phyloP scores from a whole-genome alignment of 352 stramenopile species.

The Plasmopara halstedii region DNA sequence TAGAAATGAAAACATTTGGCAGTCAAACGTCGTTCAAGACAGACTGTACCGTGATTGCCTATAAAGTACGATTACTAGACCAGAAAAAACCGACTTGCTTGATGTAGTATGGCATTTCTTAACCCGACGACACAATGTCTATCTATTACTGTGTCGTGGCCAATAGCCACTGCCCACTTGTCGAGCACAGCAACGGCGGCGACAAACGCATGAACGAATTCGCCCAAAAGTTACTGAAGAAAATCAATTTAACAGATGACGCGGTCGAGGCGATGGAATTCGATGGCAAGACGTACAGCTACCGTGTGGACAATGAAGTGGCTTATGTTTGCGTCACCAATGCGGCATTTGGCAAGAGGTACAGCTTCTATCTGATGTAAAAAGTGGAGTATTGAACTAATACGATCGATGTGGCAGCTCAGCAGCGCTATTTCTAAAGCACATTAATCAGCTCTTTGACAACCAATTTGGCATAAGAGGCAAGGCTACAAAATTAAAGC shows the following conservation, averaged over 20 bases:
- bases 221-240: slow-evolving; percentile 80
- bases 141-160: slow-evolving; percentile 87
- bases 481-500: slow-evolving; percentile 82
- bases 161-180: slow-evolving; percentile 71
- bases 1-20: slow-evolving; percentile 12
- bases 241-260: slow-evolving; percentile 66
- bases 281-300: slow-evolving; percentile 80
- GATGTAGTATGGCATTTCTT: neutral
- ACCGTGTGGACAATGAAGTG: slow-evolving; percentile 77
- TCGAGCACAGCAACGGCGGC: slow-evolving; percentile 74
- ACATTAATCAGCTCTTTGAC: slow-evolving; percentile 85
- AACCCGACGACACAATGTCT: slow-evolving; percentile 32
- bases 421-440: slow-evolving; percentile 71
- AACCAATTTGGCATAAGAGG: slow-evolving; percentile 79
- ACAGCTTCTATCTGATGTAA: neutral
- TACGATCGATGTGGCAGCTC: slow-evolving; percentile 25
- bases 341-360: slow-evolving; percentile 74
- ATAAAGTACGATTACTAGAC: slow-evolving; percentile 5
- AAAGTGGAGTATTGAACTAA: slow-evolving; percentile 2
- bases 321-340: slow-evolving; percentile 82
- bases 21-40: slow-evolving; percentile 23
- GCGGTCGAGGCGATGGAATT: slow-evolving; percentile 77
- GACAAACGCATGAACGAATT: slow-evolving; percentile 86
- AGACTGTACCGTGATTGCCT: neutral
- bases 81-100: slow-evolving; percentile 13